Base-by-base conservation (phyloP, 306 rosid species). In the Vigna unguiculata region DNA sequence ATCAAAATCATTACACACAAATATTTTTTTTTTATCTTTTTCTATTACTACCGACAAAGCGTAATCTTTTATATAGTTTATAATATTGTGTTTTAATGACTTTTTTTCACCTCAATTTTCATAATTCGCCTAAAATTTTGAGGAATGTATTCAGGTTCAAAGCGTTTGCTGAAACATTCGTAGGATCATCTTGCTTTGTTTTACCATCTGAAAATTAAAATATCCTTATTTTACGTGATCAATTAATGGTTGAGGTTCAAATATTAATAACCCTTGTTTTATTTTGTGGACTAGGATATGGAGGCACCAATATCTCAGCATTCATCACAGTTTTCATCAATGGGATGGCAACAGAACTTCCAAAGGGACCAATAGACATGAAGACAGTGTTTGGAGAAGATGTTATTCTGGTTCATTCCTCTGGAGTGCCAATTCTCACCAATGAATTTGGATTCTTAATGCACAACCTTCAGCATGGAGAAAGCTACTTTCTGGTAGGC, bases 401-500 rank as follows among this genome's bases (percentile, higher is more conserved):
- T 67, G 80, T 85, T 16, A 76, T 88, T 66, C 80, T 95, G 81
- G 85, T 95, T 79, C 92, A 95, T 81, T 88, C 92, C 71, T 89
- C 99, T 13, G 97, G 99, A 60, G 46, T 90, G 16, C 89, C 92
- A 17, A 46, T 92, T 78, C 86, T 88, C 20, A 70, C 83, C 81
- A 91, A 92, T 82, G 93, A 91, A 24, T 91, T 83, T 69, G 97
- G 97, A 7, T 78, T 90, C 83, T 81, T 91, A 46, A 69, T 85
- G 71, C 92, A 90, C 21, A 71, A 58, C 70, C 81, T 95, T 86
- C 92, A 91, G 75, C 89, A 85, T 74, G 97, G 97, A 47, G 97
- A 92, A 83, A 90, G 88, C 88, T 95, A 95, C 74, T 92, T 88
- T 80, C 91, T 95, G 97, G 98, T 91, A 34, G 28, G 43, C 64